Evolutionary conservation across 2,329 filamentous ascomycete genomes (phyloP), one percentile per base, ranked within the genome.

Genomic region (Colletotrichum simmondsii): DNA sequence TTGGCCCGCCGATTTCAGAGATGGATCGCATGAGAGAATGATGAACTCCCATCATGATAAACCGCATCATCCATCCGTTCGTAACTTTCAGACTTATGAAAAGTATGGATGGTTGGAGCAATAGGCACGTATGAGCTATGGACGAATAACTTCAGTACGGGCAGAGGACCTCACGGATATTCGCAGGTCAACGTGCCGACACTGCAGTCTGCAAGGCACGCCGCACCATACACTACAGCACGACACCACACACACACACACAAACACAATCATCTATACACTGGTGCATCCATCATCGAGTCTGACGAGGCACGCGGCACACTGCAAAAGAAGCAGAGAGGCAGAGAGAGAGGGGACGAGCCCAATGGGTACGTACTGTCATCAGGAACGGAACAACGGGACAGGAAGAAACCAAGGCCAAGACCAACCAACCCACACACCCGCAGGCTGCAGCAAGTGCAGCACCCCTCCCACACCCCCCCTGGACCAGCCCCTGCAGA

Each of bases 401-500:
- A 71, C 56, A 42, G 16, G 24, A 65, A 35, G 53, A 63, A 53
- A 57, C 61, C 37, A 66, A 28, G n/a, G 32, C 42, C 64, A 59
- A 28, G 37, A 28, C 59, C 37, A 52, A 30, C 68, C 73, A 52
- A 30, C 68, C 73, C 73, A 61, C 69, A 72, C 68, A 64, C 71
- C 75, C 75, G 73, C 75, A 75, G 66, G 32, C 32, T 35, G 32
- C 32, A 35, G 32, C 32, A 35, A 35, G 32, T 35, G 32, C 32
- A 35, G 32, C 32, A 35, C 32, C 32, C 32, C 32, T 12, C 11
- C 32, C 3, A 32, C 32, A 35, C 32, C 62, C 42, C 65, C 58
- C 26, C 32, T 35, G 22, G 42, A 12, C 26, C 28, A 37, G 54
- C 66, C 76, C 77, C 74, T 76, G 75, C 74, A 75, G 64, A 53